Evolutionary conservation across 2,329 filamentous ascomycete species (phyloP).

Genomic region (Amauroascus verrucosus): DNA sequence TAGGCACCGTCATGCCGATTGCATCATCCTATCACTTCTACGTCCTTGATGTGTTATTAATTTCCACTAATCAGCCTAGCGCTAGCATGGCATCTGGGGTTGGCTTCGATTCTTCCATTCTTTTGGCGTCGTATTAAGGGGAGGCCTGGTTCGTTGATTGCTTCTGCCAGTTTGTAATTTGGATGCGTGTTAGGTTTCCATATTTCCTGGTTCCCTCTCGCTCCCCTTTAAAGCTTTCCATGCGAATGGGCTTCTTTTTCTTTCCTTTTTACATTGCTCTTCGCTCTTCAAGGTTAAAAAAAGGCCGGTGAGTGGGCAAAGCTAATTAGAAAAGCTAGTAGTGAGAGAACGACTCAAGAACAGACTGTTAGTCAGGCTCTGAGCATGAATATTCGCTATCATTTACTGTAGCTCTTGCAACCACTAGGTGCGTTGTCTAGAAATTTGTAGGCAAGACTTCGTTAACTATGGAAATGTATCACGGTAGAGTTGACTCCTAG

Average conservation of each 20-base stretch:
- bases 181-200: neutral
- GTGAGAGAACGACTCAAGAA: neutral
- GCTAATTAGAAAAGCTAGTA: neutral
- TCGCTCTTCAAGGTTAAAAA: too few species aligned
- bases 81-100: constrained; percentile 1
- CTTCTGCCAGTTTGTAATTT: neutral
- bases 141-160: neutral
- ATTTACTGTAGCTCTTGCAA: too few species aligned
- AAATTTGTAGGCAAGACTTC: too few species aligned
- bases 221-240: neutral
- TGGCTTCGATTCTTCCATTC: neutral
- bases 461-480: too few species aligned
- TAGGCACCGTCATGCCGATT: neutral
- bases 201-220: neutral
- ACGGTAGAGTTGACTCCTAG: too few species aligned
- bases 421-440: too few species aligned
- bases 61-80: neutral
- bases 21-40: neutral
- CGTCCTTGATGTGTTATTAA: neutral
- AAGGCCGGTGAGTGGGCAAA: neutral
- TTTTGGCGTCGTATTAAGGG: neutral
- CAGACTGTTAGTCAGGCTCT: too few species aligned
- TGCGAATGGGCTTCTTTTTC: too few species aligned
- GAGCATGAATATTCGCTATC: too few species aligned
- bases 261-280: too few species aligned